Evolutionary conservation across 2,329 filamentous ascomycete species (phyloP).

Genomic region (Sordariomycetes sp.): DNA sequence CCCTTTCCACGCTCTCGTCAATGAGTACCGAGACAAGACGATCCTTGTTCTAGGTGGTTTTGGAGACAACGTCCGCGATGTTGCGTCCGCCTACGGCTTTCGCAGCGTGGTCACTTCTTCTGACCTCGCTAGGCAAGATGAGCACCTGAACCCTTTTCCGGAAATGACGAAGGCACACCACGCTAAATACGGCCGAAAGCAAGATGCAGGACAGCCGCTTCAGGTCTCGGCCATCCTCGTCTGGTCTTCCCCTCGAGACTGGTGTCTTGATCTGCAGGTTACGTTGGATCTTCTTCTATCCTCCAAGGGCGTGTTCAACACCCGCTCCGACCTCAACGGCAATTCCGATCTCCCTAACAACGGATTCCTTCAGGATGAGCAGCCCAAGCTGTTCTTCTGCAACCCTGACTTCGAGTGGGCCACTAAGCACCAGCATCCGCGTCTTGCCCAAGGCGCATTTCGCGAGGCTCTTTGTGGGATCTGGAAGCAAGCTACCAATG

Average conservation of each 20-base stretch:
- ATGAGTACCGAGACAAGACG: conserved; percentile 35
- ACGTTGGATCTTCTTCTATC: conserved; percentile 19
- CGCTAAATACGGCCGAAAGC: conserved; percentile 26
- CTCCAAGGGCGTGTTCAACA: conserved; percentile 51
- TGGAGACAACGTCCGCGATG: conserved; percentile 15
- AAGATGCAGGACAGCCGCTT: conserved; percentile 28
- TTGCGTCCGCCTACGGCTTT: conserved; percentile 23
- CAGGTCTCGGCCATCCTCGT: conserved; percentile 20
- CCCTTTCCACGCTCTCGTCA: conserved; percentile 52
- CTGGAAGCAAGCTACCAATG: conserved; percentile 38
- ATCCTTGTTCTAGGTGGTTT: conserved; percentile 46
- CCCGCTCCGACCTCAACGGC: conserved; percentile 51
- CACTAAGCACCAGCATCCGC: conserved; percentile 54
- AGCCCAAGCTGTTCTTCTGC: conserved; percentile 59
- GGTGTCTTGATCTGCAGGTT: conserved; percentile 23
- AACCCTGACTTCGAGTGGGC: conserved; percentile 67
- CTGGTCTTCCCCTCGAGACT: conserved; percentile 23
- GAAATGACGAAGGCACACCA: conserved; percentile 24
- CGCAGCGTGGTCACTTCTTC: conserved; percentile 25
- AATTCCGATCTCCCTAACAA: conserved; percentile 16
- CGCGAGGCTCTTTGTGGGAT: conserved; percentile 54
- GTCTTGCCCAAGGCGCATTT: conserved; percentile 64
- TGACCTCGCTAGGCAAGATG: conserved; percentile 14
- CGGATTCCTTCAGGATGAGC: conserved; percentile 43
- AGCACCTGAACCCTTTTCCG: conserved; percentile 19